Base-by-base conservation (phyloP, 495 filamentous ascomycete genomes). In the Oleoguttula mirabilis region DNA sequence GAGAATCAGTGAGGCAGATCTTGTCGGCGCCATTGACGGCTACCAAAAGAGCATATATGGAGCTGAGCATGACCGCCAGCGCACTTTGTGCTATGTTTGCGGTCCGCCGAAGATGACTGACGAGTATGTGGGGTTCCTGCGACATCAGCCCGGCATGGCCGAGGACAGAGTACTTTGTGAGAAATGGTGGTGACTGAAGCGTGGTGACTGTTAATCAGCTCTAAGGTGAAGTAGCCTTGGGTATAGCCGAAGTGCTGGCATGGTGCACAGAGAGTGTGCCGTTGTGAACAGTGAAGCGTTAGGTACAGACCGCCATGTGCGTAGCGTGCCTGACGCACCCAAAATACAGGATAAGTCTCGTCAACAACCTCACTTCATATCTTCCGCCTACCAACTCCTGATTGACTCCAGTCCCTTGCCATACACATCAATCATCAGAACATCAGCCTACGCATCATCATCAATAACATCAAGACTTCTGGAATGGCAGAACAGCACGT, bases 61-160 rank as follows among this genome's bases (percentile, higher is more conserved):
- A 0, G 47, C 54, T 11, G 60, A 63, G 3, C 41, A 53, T 3
- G 62, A 70, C 34, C 66, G 72, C 24, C 43, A 56, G 5, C 47
- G 60, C 0, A 71, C 76, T 2, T 74, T 84, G 0, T 76, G 72
- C 27, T 94, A 88, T 55, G 67, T 94, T 0, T 92, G 86, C 55
- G 84, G 86, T 5, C 77, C 82, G 12, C 80, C 80, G 14, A 40
- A 41, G 7, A 90, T 92, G 84, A 88, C 82, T 2, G 85, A 92
- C 60, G 70, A 78, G 41, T 70, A 86, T 47, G 82, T 88, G 0
- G 65, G 65, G n/a, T 61, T 63, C 12, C 55, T 76, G 2, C 51
- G 58, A 2, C 48, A 45, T 1, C 65, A 73, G 14, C 55, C 76
- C 20, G 75, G 70, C 3, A 72, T 82, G 58, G 61, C 66, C 11